Evolutionary conservation across 2,329 filamentous ascomycete species (phyloP).

Genomic region (Clarireedia hainanense): DNA sequence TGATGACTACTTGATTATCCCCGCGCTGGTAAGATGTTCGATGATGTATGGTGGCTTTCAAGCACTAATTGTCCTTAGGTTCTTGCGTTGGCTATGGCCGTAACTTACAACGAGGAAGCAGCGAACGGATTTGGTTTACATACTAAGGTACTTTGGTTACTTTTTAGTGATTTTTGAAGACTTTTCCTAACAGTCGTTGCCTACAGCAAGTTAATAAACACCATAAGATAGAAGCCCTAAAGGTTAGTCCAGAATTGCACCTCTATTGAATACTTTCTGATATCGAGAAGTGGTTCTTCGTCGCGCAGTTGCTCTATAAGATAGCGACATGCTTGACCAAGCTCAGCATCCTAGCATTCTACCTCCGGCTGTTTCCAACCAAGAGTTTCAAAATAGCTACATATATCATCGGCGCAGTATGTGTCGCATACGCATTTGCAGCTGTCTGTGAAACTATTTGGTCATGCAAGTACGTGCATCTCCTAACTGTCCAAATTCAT

Average conservation of each 20-base stretch:
- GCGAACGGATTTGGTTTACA: conserved; percentile 1
- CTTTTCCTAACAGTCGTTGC: not conserved
- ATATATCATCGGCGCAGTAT: not conserved
- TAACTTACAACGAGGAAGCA: not conserved
- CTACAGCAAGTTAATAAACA: not conserved
- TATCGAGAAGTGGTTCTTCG: conserved; percentile 15
- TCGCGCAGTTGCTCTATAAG: conserved; percentile 16
- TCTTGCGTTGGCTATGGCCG: not conserved
- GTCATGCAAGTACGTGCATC: not conserved
- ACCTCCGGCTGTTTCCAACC: conserved; percentile 5
- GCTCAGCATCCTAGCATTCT: conserved; percentile 7
- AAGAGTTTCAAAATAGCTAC: not conserved
- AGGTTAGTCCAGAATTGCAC: not conserved
- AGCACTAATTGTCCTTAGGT: not conserved
- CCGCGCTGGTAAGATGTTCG: not conserved
- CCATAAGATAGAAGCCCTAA: not conserved
- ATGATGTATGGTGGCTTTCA: not conserved
- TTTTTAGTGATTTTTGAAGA: not conserved
- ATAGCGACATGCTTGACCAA: conserved; percentile 17
- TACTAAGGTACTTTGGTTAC: not conserved
- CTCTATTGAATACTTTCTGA: not conserved
- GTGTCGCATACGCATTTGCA: conserved; percentile 7
- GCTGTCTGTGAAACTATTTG: conserved; percentile 2
- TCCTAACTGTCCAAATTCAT: not conserved
- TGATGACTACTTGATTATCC: not conserved